Percentiles rank a stretch among this genome's conserved stretches.
Conservation (phyloP, 2,329 filamentous ascomycete genomes). For the Aquanectria penicillioides region DNA sequence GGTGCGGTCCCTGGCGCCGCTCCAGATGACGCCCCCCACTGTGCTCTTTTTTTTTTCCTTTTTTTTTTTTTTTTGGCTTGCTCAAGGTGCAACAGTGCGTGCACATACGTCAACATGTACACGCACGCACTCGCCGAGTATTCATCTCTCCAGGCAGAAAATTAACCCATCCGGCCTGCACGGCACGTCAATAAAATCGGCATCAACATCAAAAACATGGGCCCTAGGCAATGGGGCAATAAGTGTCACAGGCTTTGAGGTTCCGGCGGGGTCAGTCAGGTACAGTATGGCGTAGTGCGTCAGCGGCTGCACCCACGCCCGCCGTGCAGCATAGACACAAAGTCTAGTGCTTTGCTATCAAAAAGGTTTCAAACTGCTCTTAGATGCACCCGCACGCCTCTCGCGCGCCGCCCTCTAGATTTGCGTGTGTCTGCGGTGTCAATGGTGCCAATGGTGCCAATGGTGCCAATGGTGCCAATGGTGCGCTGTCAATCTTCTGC, state of each 20-base stretch:
- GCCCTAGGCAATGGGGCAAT: conserved; percentile 8
- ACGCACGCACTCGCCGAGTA: neutral
- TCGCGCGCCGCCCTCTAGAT: neutral
- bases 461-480: neutral
- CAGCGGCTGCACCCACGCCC: neutral
- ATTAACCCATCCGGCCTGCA: neutral
- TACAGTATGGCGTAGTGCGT: neutral
- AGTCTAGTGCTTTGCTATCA: neutral
- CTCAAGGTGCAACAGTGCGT: neutral
- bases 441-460: neutral
- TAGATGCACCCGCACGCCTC: conserved; percentile 1
- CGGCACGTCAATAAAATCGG: neutral
- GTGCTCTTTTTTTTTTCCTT: neutral
- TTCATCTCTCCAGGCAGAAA: conserved; percentile 2
- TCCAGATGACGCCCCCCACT: neutral
- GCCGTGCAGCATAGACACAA: neutral
- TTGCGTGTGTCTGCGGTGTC: neutral
- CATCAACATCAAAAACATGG: conserved; percentile 7
- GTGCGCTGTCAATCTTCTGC: conserved; percentile 1
- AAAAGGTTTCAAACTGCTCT: too few species aligned
- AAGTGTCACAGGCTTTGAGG: conserved; percentile 4
- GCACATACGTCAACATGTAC: conserved; percentile 2
- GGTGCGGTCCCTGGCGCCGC: neutral
- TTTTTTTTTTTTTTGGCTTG: neutral
- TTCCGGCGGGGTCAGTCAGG: neutral